Percentiles rank a stretch among this genome's conserved stretches.
These are phyloP conservation scores for Pythium periplocum DNA, from an alignment of 352 stramenopile species.

Conservation along the genomic window DNA sequence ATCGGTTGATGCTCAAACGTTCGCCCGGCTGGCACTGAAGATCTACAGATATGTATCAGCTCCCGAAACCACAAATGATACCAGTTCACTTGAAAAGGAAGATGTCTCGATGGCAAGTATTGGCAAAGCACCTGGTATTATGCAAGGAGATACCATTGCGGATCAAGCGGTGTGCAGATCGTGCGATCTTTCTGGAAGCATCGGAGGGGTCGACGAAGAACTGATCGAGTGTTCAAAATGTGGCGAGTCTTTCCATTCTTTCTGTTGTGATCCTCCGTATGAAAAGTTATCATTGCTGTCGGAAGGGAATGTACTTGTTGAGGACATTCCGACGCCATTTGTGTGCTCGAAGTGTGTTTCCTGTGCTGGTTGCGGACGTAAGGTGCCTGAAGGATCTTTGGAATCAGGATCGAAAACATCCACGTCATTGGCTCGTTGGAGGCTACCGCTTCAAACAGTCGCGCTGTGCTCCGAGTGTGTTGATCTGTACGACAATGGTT, in stretches of 20 bases:
- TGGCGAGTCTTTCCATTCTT: conserved; percentile 41
- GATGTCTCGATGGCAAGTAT: too few species aligned
- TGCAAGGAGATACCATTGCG: not conserved
- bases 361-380: conserved; percentile 49
- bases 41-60: too few species aligned
- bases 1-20: too few species aligned
- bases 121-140: not conserved
- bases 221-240: conserved; percentile 61
- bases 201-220: not conserved
- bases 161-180: not conserved
- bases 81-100: too few species aligned
- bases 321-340: conserved; percentile 63
- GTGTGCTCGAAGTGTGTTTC: conserved; percentile 57
- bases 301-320: conserved; percentile 54
- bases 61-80: too few species aligned
- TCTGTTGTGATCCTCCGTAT: conserved; percentile 77
- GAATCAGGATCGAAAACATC: not conserved
- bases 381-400: too few species aligned
- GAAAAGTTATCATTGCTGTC: conserved; percentile 48
- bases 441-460: conserved; percentile 52
- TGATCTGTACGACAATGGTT: conserved; percentile 50
- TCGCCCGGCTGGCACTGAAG: too few species aligned
- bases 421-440: conserved; percentile 61
- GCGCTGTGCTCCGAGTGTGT: conserved; percentile 64
- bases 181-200: too few species aligned